Base-by-base conservation (phyloP, 2,329 filamentous ascomycete species). In the Grosmannia penicillata region DNA sequence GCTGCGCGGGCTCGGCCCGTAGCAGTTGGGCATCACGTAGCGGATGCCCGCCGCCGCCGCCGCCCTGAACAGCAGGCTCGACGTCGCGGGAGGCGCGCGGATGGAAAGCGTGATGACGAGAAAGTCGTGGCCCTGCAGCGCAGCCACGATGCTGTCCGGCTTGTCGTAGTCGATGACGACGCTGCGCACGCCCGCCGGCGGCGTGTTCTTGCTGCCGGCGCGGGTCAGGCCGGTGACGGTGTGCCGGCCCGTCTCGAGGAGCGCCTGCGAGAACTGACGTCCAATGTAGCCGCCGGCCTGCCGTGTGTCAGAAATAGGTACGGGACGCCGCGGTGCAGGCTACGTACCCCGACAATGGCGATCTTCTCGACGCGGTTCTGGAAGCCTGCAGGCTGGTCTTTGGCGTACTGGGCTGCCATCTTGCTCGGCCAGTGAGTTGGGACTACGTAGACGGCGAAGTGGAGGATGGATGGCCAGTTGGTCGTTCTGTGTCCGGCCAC, bases 211-310 rank as follows among this genome's bases (percentile, higher is more conserved):
- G 45, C 64, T 66, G 23, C 57, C 60, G 2, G 45, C 37, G 32
- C 68, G 66, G 2, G 62, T 63, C 29, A 74, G 51, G 42, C 65
- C 65, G 1, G 67, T 72, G 42, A 73, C 51, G 13, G 47, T 61
- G 49, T 68, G 64, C 33, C 61, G 60, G 38, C 63, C 63, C 21
- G 45, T 47, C 33, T 39, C 34, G 27, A 42, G 40, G 23, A 47
- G 44, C 21, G 23, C 45, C n/a, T 27, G 26, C 8, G 48, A 38
- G 14, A 51, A 43, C 35, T 43, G 37, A 9, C 36, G 37, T 15
- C 50, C 49, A 18, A 52, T 31, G 17, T 39, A 44, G 13, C 50
- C 50, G 15, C 42, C 46, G 19, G 50, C 49, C 49, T 52, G 21
- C 3, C 8, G 25, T 8, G 17, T 19, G 36, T 44, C 15, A 44